phyloP scores from a whole-genome alignment of 257 asterid species.

The Salvia hispanica region DNA sequence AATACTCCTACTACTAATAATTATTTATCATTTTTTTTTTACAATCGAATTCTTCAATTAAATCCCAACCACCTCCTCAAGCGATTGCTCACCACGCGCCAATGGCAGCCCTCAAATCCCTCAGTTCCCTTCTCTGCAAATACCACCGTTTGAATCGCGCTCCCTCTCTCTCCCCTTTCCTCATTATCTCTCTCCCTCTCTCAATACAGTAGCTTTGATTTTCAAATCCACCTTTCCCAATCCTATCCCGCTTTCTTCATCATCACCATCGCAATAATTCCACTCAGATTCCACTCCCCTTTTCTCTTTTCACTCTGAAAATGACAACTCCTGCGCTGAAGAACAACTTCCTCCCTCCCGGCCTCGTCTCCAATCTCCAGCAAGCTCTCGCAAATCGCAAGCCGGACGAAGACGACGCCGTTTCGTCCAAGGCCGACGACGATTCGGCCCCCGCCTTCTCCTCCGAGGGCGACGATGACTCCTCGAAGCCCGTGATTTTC shows the following conservation, averaged over 20 bases:
- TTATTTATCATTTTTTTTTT: no score
- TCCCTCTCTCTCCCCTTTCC: constrained; percentile 28
- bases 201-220: constrained; percentile 38
- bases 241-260: constrained; percentile 38
- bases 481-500: constrained; percentile 64
- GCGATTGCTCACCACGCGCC: constrained; percentile 38
- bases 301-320: constrained; percentile 27
- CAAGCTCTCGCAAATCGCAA: constrained; percentile 65
- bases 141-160: constrained; percentile 47
- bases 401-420: constrained; percentile 35
- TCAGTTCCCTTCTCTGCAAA: constrained; percentile 16
- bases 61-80: constrained; percentile 22
- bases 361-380: constrained; percentile 82
- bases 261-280: constrained; percentile 26
- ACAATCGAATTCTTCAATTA: no score
- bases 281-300: constrained; percentile 41
- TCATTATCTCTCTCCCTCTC: constrained; percentile 19
- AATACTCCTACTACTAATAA: no score
- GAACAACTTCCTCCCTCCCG: constrained; percentile 73
- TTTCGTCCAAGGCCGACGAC: constrained; percentile 35
- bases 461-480: constrained; percentile 42
- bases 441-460: constrained; percentile 42
- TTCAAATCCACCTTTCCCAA: constrained; percentile 35
- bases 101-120: constrained; percentile 26
- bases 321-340: constrained; percentile 60